These are phyloP conservation scores for Teratosphaeria epicoccoides DNA, from an alignment of 2,329 filamentous ascomycete species.

Conservation along the genomic window DNA sequence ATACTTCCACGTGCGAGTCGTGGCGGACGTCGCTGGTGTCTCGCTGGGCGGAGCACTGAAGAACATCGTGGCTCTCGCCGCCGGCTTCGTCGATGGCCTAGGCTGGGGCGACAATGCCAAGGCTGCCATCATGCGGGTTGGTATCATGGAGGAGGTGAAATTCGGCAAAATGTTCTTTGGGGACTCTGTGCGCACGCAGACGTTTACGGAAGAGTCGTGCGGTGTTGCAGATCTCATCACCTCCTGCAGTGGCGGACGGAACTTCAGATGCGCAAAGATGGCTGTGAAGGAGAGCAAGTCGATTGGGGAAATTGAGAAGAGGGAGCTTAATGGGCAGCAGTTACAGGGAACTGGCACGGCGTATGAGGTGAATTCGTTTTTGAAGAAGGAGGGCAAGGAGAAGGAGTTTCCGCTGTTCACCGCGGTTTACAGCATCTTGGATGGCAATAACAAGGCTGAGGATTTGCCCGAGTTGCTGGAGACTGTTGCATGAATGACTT, in stretches of 20 bases:
- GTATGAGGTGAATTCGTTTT: slow-evolving; percentile 78
- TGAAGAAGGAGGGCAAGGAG: slow-evolving; percentile 68
- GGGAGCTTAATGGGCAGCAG: slow-evolving; percentile 92
- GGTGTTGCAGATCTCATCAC: slow-evolving; percentile 95
- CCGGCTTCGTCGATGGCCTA: slow-evolving; percentile 87
- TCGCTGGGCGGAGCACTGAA: slow-evolving; percentile 91
- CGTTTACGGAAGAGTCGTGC: slow-evolving; percentile 93
- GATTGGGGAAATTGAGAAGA: slow-evolving; percentile 78
- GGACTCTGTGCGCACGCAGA: slow-evolving; percentile 65
- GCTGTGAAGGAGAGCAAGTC: slow-evolving; percentile 67
- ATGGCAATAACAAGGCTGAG: slow-evolving; percentile 64
- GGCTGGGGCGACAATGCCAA: slow-evolving; percentile 99
- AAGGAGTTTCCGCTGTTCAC: slow-evolving; percentile 86
- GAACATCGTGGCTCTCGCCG: slow-evolving; percentile 89
- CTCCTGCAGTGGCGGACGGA: slow-evolving; percentile 80
- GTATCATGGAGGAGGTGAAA: slow-evolving; percentile 89
- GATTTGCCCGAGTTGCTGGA: slow-evolving; percentile 59
- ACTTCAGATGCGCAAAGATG: slow-evolving; percentile 88
- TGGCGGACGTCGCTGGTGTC: slow-evolving; percentile 90
- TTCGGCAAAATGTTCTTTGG: slow-evolving; percentile 92
- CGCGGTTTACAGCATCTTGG: slow-evolving; percentile 70
- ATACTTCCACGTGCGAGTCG: slow-evolving; percentile 94
- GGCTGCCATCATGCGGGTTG: slow-evolving; percentile 95
- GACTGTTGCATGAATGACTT: not conserved
- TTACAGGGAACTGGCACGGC: slow-evolving; percentile 90